Conservation (phyloP, 2,329 filamentous ascomycete genomes). For the Fusarium dlaminii region DNA sequence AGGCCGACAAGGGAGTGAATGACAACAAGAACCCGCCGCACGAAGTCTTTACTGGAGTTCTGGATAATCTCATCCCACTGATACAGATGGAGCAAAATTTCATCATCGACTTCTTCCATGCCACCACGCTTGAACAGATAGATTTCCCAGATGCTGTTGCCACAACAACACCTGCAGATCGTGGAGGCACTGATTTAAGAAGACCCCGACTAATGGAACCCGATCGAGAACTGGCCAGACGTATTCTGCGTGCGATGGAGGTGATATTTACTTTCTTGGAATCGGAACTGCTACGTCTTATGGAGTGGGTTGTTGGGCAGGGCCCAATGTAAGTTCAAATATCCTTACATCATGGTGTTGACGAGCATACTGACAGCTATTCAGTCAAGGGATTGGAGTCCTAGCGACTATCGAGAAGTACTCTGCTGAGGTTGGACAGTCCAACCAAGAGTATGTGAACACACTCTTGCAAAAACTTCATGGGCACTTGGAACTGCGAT, state of each 20-base stretch:
- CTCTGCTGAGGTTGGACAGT: constrained; percentile 81
- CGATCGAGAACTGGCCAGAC: constrained; percentile 84
- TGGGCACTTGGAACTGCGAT: constrained; percentile 76
- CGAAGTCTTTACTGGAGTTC: constrained; percentile 81
- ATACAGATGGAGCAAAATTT: constrained; percentile 97
- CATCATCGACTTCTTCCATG: constrained; percentile 94
- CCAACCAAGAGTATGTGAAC: constrained; percentile 91
- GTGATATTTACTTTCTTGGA: constrained; percentile 86
- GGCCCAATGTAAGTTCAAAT: constrained; percentile 78
- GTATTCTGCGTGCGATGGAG: constrained; percentile 88
- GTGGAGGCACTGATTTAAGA: constrained; percentile 77
- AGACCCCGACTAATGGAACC: constrained; percentile 84
- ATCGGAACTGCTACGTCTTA: constrained; percentile 77
- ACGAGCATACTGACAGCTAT: constrained; percentile 25
- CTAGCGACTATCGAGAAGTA: constrained; percentile 83
- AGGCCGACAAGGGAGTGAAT: constrained; percentile 65
- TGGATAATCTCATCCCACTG: constrained; percentile 84
- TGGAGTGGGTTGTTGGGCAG: constrained; percentile 83
- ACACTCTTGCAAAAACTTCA: constrained; percentile 83
- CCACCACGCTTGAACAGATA: constrained; percentile 80
- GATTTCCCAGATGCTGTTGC: constrained; percentile 87
- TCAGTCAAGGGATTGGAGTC: constrained; percentile 87
- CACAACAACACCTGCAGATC: constrained; percentile 70
- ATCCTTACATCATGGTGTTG: not conserved
- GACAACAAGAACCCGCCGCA: constrained; percentile 77